Conservation (phyloP, 2,329 filamentous ascomycete species). For the Aspergillus neoniger region DNA sequence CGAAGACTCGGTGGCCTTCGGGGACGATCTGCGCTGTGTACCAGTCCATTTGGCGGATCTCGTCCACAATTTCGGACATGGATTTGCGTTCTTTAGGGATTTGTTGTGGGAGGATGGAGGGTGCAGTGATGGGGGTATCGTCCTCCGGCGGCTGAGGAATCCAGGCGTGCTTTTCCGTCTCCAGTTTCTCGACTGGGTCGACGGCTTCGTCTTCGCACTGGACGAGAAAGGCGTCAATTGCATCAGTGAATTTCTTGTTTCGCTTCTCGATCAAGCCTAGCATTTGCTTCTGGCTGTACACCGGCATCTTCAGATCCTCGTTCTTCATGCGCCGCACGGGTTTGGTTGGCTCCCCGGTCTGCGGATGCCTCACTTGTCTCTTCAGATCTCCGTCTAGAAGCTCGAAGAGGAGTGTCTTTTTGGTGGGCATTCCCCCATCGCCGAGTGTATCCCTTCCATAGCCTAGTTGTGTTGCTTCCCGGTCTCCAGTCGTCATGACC, state of each 20-base stretch:
- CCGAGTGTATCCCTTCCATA: slow-evolving; percentile 59
- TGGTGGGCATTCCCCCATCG: slow-evolving; percentile 44
- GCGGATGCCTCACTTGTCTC: slow-evolving; percentile 70
- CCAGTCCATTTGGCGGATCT: slow-evolving; percentile 81
- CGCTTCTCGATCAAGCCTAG: slow-evolving; percentile 83
- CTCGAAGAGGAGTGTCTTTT: slow-evolving; percentile 78
- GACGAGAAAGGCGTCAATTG: slow-evolving; percentile 75
- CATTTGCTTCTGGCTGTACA: slow-evolving; percentile 92
- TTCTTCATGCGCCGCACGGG: slow-evolving; percentile 68
- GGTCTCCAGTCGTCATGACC: slow-evolving; percentile 66
- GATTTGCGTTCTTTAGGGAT: slow-evolving; percentile 80
- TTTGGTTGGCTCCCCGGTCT: slow-evolving; percentile 71
- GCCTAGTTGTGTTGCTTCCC: slow-evolving; percentile 56
- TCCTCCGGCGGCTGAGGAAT: slow-evolving; percentile 62
- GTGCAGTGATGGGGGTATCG: slow-evolving; percentile 35
- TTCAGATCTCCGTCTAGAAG: slow-evolving; percentile 91
- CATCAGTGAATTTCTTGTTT: slow-evolving; percentile 77
- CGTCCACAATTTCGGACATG: slow-evolving; percentile 80
- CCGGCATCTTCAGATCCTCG: slow-evolving; percentile 85
- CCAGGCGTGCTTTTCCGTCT: slow-evolving; percentile 59
- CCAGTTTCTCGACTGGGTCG: slow-evolving; percentile 69
- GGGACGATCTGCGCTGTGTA: slow-evolving; percentile 92
- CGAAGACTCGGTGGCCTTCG: slow-evolving; percentile 87
- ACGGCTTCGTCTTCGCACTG: slow-evolving; percentile 63
- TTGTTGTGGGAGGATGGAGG: slow-evolving; percentile 60